Base-by-base conservation (phyloP, 2,329 filamentous ascomycete genomes). In the Myriosclerotinia curreyana region DNA sequence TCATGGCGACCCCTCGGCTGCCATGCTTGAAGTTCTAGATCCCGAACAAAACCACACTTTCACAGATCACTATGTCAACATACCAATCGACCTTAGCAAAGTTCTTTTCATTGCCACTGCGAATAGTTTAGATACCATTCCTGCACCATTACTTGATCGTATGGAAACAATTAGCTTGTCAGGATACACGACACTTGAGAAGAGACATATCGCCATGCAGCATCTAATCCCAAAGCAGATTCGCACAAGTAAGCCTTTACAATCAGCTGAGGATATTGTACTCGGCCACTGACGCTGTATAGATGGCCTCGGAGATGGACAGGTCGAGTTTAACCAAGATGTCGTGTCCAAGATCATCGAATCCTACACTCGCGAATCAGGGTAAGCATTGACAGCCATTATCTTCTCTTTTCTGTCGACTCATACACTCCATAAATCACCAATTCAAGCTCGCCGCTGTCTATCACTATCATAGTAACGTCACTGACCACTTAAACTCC, bases 151-250 rank as follows among this genome's bases (percentile, higher is more conserved):
- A 3, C 83, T 99, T 15, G 95, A 99, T 77, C 89, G 95, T 65
- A 97, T 99, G 94, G 95, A 99, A 78, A 96, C 89, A 8, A 96
- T 99, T 62, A 85, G 90, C 69, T 84, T 99, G 28, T 91, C 92
- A 1, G 95, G 95, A 69, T 99, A 99, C 79, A 99, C 95, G 0
- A 97, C 93, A 7, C 83, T 98, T 22, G 95, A 99, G 80, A 99
- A 99, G 80, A 86, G 92, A 64, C 92, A 97, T 75, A 99, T 99
- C 74, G 94, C 95, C 20, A 87, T 87, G 71, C 89, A 90, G 71
- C 95, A 99, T 76, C 82, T 99, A n/a, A 88, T 99, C 25, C 95
- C 95, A 15, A 99, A 98, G 79, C 95, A 99, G 76, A 88, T 98
- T 72, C 87, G 87, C 58, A 89, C 91, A 62, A 99, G 73, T 74